Percentiles rank a stretch among this genome's conserved stretches.
Conservation (phyloP, 805 yeast genomes). For the Candida suzukii region DNA sequence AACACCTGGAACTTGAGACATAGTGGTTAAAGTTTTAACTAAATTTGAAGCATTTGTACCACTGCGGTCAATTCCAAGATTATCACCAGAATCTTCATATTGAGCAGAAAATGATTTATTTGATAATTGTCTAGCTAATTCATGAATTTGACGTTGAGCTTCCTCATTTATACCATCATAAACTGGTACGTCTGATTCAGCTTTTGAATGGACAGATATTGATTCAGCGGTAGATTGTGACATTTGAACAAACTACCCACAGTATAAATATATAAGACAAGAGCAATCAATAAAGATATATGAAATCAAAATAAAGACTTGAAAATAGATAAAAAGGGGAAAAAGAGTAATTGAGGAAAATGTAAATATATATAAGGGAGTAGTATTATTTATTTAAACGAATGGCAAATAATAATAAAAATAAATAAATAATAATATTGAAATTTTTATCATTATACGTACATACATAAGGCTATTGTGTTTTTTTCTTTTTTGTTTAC, state of each 20-base stretch:
- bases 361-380: too few species aligned
- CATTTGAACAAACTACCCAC: not conserved
- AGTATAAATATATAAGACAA: too few species aligned
- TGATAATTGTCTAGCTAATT: conserved; percentile 35
- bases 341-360: too few species aligned
- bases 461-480: too few species aligned
- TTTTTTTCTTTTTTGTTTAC: too few species aligned
- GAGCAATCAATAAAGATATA: too few species aligned
- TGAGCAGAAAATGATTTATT: conserved; percentile 3
- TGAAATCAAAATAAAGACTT: too few species aligned
- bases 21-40: conserved; percentile 34
- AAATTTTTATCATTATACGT: too few species aligned
- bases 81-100: conserved; percentile 2
- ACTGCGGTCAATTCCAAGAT: conserved; percentile 5
- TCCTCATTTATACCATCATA: conserved; percentile 31
- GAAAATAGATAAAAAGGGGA: too few species aligned
- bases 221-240: conserved; percentile 9
- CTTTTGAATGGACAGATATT: conserved; percentile 19
- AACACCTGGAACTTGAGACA: conserved; percentile 47
- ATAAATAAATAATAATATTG: too few species aligned
- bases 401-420: too few species aligned
- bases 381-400: too few species aligned
- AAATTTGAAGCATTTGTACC: conserved; percentile 7
- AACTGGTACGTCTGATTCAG: conserved; percentile 8
- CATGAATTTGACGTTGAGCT: conserved; percentile 26